These are phyloP conservation scores for Lachnellula subtilissima DNA, from an alignment of 2,329 filamentous ascomycete genomes.

Conservation along the genomic window DNA sequence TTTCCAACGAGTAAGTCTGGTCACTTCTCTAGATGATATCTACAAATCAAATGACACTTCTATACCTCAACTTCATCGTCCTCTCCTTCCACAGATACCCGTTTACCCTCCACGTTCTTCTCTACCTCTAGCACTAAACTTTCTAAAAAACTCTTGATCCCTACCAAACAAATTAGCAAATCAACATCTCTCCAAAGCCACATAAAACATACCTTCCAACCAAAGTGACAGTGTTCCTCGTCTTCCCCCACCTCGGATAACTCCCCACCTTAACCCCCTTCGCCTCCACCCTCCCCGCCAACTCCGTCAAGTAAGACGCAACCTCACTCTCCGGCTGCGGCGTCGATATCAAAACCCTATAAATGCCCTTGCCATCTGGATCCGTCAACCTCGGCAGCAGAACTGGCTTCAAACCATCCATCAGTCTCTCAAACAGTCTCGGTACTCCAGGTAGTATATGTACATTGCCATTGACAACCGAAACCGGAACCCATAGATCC, in stretches of 20 bases:
- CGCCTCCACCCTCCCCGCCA: slow-evolving; percentile 68
- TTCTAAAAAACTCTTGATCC: slow-evolving; percentile 71
- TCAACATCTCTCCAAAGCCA: neutral
- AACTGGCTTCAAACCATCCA: slow-evolving; percentile 69
- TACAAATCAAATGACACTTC: slow-evolving; percentile 6
- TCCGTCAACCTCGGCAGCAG: slow-evolving; percentile 69
- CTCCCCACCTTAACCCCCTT: slow-evolving; percentile 89
- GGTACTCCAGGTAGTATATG: slow-evolving; percentile 92
- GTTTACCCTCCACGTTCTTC: slow-evolving; percentile 66
- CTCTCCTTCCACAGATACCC: slow-evolving; percentile 68
- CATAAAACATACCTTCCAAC: slow-evolving; percentile 53
- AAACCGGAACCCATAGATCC: slow-evolving; percentile 85
- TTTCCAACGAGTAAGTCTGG: neutral
- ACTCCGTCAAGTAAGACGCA: slow-evolving; percentile 73
- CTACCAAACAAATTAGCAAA: slow-evolving; percentile 33
- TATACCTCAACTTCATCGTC: slow-evolving; percentile 43
- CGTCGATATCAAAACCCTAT: slow-evolving; percentile 78
- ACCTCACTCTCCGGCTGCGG: slow-evolving; percentile 82
- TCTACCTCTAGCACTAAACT: slow-evolving; percentile 73
- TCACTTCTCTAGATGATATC: neutral
- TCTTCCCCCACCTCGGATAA: slow-evolving; percentile 89
- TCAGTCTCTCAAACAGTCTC: slow-evolving; percentile 69
- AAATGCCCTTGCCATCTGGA: slow-evolving; percentile 74
- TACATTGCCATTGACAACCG: slow-evolving; percentile 85
- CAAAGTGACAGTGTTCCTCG: slow-evolving; percentile 82